Conservation (phyloP, 176 grass and related monocot genomes). For the Phyllostachys edulis region DNA sequence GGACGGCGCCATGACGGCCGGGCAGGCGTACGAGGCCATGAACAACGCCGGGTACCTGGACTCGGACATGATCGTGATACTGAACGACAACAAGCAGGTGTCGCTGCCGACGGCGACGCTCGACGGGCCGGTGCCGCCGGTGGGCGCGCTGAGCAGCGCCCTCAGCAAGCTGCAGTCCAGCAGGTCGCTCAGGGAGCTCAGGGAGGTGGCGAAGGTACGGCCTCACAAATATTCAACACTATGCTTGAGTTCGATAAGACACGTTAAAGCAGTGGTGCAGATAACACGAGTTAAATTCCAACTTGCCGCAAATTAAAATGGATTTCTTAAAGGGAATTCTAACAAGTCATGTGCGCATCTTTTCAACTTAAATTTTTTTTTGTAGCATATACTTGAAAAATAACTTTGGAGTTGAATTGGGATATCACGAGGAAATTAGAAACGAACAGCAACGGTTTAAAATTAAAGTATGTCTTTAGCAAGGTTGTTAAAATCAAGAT, state of each 20-base stretch:
- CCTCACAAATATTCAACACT: conserved; percentile 15
- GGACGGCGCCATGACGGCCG: conserved; percentile 95
- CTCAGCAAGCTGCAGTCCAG: conserved; percentile 89
- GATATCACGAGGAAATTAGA: not conserved
- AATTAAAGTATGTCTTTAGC: not conserved
- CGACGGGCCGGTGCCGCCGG: conserved; percentile 85
- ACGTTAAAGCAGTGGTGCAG: not conserved
- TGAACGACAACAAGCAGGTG: conserved; percentile 99
- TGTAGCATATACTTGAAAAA: not conserved
- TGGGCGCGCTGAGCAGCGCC: conserved; percentile 89
- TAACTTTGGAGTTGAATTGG: too few species aligned
- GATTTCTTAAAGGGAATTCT: not conserved
- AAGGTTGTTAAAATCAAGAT: too few species aligned
- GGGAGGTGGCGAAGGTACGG: conserved; percentile 95
- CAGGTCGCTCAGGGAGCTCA: conserved; percentile 86
- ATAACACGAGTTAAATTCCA: not conserved
- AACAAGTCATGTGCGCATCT: not conserved
- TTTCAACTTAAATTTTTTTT: not conserved
- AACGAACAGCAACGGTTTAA: not conserved
- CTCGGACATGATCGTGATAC: conserved; percentile 97
- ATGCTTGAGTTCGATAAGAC: not conserved
- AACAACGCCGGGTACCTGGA: conserved; percentile 98
- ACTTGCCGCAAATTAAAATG: not conserved
- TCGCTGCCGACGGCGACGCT: conserved; percentile 91
- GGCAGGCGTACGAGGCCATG: conserved; percentile 98